Evolutionary conservation across 805 yeast species (phyloP), one percentile per base, ranked within the genome.

Genomic region (Candida bentonensis): DNA sequence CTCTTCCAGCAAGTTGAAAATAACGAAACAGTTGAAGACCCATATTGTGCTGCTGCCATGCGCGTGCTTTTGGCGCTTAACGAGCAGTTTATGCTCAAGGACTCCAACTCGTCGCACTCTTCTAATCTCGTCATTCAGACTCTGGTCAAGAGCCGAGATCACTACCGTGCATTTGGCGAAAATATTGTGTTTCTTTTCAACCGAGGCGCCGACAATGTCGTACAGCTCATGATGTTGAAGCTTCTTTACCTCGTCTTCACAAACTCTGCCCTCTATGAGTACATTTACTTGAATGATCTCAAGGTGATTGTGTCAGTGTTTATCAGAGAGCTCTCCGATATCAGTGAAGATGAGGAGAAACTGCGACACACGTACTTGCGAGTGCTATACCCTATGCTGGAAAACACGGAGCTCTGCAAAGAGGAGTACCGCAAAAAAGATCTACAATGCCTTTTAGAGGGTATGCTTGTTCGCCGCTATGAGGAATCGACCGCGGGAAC

Each of bases 221-320:
- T 83, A 44, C 86, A 81, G 53, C 79, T 86, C 2, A 72, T 88
- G 65, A 82, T 83, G 55, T 69, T 88, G 52, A 88, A 88, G 61
- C 69, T 85, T 46, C 64, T 88, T 5, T 85, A 84, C 58, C 61
- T 82, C 46, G 72, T 88, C 1, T 75, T 88, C 61, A 78, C 88
- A 2, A 74, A 78, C 3, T 68, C 78, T 3, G 63, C 64, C 28
- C 79, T 94, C 0, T 66, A 73, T 44, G 82, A 79, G 47, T 69
- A 79, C 53, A 74, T 86, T 42, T 88, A 88, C 57, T 67, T 84
- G 49, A 88, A 88, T 54, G 97, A 88, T 58, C 63, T 88, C 47
- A 79, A 81, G 53, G 94, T 88, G 4, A 70, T 88, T 46, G 78
- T 82, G 13, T 95, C 86, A 55, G 87, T 88, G 7, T 68, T 88